Evolutionary conservation across 306 rosid species (phyloP).

Genomic region (Quercus dentata): DNA sequence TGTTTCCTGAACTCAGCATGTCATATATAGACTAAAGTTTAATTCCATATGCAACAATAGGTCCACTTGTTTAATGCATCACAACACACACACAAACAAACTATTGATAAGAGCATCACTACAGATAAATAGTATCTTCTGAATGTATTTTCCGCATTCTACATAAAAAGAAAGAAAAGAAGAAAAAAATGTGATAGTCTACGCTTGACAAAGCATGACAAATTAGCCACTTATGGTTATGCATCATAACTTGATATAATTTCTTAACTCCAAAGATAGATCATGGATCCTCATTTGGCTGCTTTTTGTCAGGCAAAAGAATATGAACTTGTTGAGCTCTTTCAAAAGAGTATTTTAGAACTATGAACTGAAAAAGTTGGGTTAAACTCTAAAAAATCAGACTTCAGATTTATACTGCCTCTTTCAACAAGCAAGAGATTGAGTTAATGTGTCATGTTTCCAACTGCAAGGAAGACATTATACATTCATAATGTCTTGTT

Average conservation of each 20-base stretch:
- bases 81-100: background rate
- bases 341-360: background rate
- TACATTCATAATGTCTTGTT: background rate
- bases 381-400: slow-evolving; percentile 6
- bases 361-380: background rate
- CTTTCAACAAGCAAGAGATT: background rate
- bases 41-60: background rate
- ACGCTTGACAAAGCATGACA: background rate
- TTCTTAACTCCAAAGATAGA: background rate
- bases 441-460: background rate
- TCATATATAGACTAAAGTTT: slow-evolving; percentile 6
- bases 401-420: background rate
- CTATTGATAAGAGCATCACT: too few relatives aligned
- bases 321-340: background rate
- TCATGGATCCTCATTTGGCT: background rate
- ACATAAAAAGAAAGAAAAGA: background rate
- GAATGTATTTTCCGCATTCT: background rate
- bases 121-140: background rate
- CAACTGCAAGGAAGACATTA: background rate
- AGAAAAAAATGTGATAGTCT: background rate
- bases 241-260: background rate
- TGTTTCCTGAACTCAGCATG: slow-evolving; percentile 54
- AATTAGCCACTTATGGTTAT: background rate
- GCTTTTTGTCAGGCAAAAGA: background rate
- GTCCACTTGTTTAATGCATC: background rate